Conservation (phyloP, 1,284 basidiomycete genomes). For the Apiotrichum sp. region DNA sequence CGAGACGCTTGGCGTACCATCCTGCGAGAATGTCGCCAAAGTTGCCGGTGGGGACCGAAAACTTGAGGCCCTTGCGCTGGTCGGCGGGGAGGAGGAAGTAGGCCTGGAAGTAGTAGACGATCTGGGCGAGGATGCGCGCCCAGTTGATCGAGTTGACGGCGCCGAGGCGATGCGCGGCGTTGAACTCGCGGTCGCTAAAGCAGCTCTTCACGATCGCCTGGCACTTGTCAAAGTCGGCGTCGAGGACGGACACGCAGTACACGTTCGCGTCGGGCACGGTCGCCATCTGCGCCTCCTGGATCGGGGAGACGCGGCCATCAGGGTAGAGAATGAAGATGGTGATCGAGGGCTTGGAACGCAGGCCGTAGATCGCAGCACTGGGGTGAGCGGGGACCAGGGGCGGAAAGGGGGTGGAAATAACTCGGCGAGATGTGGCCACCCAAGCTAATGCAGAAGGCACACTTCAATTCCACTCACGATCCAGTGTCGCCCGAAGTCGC, state of each 20-base stretch:
- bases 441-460: too few species aligned
- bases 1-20: constrained; percentile 93
- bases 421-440: too few species aligned
- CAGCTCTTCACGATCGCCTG: constrained; percentile 88
- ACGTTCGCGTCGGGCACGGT: constrained; percentile 93
- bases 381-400: too few species aligned
- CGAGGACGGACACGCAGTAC: constrained; percentile 86
- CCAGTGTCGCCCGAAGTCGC: constrained; percentile 98
- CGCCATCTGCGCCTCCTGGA: constrained; percentile 99
- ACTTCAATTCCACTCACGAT: constrained; percentile 53
- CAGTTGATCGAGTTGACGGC: constrained; percentile 99
- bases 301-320: constrained; percentile 92
- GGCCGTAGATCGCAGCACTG: constrained; percentile 95
- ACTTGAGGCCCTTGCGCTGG: constrained; percentile 59
- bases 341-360: constrained; percentile 86
- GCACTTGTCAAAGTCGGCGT: constrained; percentile 91
- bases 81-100: constrained; percentile 56
- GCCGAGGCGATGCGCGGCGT: constrained; percentile 78
- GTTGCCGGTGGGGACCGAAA: constrained; percentile 96
- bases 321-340: constrained; percentile 98
- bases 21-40: constrained; percentile 98
- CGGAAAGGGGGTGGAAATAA: too few species aligned
- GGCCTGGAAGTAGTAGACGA: constrained; percentile 96
- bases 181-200: constrained; percentile 84
- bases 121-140: constrained; percentile 98